A percentile compares a stretch with the other conserved stretches of the same genome.
phyloP scores from a whole-genome alignment of 2,329 filamentous ascomycete species.

The Paramyrothecium roridum region DNA sequence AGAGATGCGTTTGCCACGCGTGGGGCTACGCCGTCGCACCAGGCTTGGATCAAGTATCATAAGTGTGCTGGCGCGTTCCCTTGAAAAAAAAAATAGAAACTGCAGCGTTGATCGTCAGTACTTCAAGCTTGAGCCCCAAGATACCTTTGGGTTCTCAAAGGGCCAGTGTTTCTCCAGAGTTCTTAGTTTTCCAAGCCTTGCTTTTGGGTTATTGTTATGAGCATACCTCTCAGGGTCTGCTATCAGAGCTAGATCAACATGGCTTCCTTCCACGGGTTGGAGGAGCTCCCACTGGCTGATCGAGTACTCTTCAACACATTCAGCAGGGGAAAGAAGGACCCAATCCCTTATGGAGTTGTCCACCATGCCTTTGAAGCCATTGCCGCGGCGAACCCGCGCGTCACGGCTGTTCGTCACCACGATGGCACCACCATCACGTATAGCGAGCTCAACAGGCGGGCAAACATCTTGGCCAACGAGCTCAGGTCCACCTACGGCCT shows the following conservation, averaged over 20 bases:
- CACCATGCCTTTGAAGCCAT: conserved; percentile 1
- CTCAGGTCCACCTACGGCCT: not conserved
- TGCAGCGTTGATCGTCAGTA: too few species aligned
- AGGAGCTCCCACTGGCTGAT: not conserved
- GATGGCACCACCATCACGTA: conserved; percentile 1
- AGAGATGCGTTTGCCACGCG: not conserved
- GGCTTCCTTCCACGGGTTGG: conserved; percentile 1
- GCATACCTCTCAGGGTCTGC: not conserved
- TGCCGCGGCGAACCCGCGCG: not conserved
- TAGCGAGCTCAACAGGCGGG: not conserved
- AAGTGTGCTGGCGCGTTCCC: not conserved
- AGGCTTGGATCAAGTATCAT: not conserved
- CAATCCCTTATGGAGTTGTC: not conserved
- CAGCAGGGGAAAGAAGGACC: not conserved
- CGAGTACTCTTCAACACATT: not conserved
- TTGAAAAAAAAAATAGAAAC: too few species aligned
- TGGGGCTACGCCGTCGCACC: not conserved
- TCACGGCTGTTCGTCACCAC: not conserved
- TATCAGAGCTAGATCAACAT: not conserved
- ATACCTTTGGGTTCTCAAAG: too few species aligned
- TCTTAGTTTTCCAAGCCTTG: not conserved
- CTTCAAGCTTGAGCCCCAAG: too few species aligned
- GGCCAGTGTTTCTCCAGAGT: too few species aligned
- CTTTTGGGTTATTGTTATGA: not conserved
- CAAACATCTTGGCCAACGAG: not conserved